Evolutionary conservation across 2,329 filamentous ascomycete species (phyloP).

Genomic region (Phaeosphaeriaceae sp.): DNA sequence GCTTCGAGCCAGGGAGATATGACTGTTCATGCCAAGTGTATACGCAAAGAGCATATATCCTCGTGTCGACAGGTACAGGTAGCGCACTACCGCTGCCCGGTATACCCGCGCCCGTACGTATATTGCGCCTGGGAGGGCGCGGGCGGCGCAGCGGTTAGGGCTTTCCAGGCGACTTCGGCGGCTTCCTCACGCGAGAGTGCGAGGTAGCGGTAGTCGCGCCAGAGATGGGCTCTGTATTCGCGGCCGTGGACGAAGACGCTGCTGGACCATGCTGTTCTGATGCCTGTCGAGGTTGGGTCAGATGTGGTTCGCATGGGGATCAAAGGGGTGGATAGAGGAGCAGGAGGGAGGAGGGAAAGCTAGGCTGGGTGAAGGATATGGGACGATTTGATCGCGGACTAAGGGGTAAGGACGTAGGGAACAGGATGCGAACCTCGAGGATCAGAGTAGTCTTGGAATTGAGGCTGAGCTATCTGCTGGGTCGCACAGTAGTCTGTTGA

Average conservation of each 20-base stretch:
- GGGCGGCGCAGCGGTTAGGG: constrained; percentile 25
- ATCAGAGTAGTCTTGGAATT: constrained; percentile 48
- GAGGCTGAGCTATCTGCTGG: constrained; percentile 45
- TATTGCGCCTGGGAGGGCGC: constrained; percentile 26
- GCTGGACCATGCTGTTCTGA: constrained; percentile 47
- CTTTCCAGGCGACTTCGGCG: constrained; percentile 45
- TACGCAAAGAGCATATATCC: too few species aligned
- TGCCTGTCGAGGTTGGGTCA: constrained; percentile 31
- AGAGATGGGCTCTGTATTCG: constrained; percentile 44
- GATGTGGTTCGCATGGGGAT: constrained; percentile 5
- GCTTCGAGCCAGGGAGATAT: too few species aligned
- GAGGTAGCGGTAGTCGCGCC: constrained; percentile 48
- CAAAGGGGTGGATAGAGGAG: background rate
- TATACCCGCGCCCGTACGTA: constrained; percentile 27
- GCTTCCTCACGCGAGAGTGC: constrained; percentile 48
- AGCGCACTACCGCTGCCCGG: constrained; percentile 26
- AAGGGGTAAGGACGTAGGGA: background rate
- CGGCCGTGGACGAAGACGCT: constrained; percentile 44
- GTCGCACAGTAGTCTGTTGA: constrained; percentile 40
- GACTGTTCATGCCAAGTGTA: too few species aligned
- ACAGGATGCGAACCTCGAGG: constrained; percentile 40
- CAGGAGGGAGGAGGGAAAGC: background rate
- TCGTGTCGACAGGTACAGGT: too few species aligned
- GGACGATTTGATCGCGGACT: too few species aligned
- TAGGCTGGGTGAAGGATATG: too few species aligned